phyloP scores from a whole-genome alignment of 2,329 filamentous ascomycete species.

The Aspergillus sp. region DNA sequence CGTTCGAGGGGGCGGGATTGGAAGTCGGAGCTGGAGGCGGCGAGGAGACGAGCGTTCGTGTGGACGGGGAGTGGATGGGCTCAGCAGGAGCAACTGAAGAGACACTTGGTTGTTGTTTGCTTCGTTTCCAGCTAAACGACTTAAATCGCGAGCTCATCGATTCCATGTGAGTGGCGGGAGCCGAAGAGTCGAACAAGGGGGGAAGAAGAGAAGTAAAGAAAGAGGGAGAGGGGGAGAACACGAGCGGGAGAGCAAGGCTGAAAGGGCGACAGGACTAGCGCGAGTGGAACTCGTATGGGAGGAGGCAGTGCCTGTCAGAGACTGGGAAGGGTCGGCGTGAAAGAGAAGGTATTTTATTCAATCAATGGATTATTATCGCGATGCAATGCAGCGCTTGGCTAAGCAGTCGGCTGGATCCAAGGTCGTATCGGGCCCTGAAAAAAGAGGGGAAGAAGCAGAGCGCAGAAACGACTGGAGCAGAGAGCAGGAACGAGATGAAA shows the following conservation, averaged over 20 bases:
- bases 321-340: slow-evolving; percentile 5
- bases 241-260: slow-evolving; percentile 5
- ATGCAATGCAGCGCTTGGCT: slow-evolving; percentile 6
- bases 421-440: slow-evolving; percentile 1
- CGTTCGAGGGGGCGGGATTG: slow-evolving; percentile 33
- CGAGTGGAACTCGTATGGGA: slow-evolving; percentile 13
- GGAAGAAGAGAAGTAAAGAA: slow-evolving; percentile 13
- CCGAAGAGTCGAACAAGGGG: slow-evolving; percentile 14
- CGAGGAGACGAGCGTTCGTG: slow-evolving; percentile 9
- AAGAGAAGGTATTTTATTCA: neutral
- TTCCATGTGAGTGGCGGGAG: slow-evolving; percentile 40
- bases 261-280: slow-evolving; percentile 16
- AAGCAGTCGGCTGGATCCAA: neutral
- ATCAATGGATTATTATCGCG: neutral
- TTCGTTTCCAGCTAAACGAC: slow-evolving; percentile 50
- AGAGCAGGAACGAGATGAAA: slow-evolving; percentile 7
- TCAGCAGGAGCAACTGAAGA: slow-evolving; percentile 2
- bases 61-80: slow-evolving; percentile 24
- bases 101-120: slow-evolving; percentile 40
- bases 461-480: slow-evolving; percentile 5
- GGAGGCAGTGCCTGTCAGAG: slow-evolving; percentile 16
- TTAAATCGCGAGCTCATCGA: slow-evolving; percentile 54
- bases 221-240: slow-evolving; percentile 15
- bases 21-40: slow-evolving; percentile 23
- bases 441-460: slow-evolving; percentile 6